These are phyloP conservation scores for Brasenia schreberi DNA, from an alignment of 164 flowering plant genomes.

Conservation along the genomic window DNA sequence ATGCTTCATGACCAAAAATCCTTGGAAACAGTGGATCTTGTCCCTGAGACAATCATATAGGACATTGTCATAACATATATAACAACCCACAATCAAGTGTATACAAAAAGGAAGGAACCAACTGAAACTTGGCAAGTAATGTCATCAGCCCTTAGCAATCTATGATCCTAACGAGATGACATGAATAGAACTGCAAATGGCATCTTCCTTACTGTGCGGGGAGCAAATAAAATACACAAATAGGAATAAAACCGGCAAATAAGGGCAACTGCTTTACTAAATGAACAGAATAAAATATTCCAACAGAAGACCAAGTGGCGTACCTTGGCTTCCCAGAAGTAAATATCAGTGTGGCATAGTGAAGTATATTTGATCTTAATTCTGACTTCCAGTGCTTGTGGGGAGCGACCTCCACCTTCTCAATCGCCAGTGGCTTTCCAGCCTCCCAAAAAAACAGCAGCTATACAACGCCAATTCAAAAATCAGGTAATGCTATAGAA, in stretches of 20 bases:
- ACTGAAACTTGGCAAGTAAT: no score
- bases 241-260: no score
- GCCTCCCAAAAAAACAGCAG: conserved; percentile 80
- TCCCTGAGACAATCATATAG: conserved; percentile 20
- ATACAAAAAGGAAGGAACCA: no score
- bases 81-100: no score
- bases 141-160: no score
- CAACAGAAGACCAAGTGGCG: neutral
- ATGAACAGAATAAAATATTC: no score
- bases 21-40: conserved; percentile 41
- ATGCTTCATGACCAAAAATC: conserved; percentile 47
- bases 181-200: no score
- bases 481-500: no score
- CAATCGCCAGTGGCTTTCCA: conserved; percentile 54
- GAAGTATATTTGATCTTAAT: conserved; percentile 46
- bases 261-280: no score
- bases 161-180: no score
- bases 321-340: conserved; percentile 65
- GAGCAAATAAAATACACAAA: no score
- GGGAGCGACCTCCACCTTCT: conserved; percentile 71
- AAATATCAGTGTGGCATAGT: conserved; percentile 54
- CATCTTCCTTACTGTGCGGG: no score
- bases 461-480: conserved; percentile 11
- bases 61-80: neutral
- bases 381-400: conserved; percentile 50